Base-by-base conservation (phyloP, 306 rosid species). In the Malus fusca region DNA sequence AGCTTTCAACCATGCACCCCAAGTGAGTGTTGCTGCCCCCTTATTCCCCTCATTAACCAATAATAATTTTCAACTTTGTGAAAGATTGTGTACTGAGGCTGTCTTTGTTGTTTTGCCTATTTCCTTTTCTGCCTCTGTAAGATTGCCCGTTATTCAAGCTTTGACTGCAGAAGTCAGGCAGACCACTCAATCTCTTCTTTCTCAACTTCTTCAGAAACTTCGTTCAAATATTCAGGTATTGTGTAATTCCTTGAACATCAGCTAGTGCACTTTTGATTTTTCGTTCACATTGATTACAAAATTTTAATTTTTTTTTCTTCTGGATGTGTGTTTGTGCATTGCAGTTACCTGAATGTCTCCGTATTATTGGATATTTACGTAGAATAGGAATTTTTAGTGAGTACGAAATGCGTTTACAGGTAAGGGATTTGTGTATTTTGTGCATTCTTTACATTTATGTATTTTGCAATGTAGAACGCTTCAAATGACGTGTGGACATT, bases 381-480 rank as follows among this genome's bases (percentile, higher is more conserved):
- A 87, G 96, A 73, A 89, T 90, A 76, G 99, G 96, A 84, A 94
- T 89, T 71, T 96, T 96, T 84, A 92, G 96, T 19, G 99, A 96
- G 73, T 90, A 96, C 58, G 97, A 92, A 77, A 96, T 92, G 98
- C 99, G 97, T 74, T 86, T 96, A 83, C 97, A 90, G 98, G 99
- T 96, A 81, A 80, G 64, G 23, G 35, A 33, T 21, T 19, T 4
- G 2, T 35, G 22, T 28, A 12, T 52, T 66, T 59, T 26, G 59
- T 22, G 31, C 65, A 14, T 17, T 48, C 77, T 55, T 68, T 72
- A 23, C 26, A 71, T 40, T 53, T 53, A 25, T 28, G 8, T 73
- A 68, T 73, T 18, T 68, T 44, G 25, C 42, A 22, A 53, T 35
- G 31, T 11, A 59, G 37, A 61, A 23, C 37, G 5, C 23, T 64